Conservation (phyloP, 768 basidiomycete species). For the Calvatia gigantea region DNA sequence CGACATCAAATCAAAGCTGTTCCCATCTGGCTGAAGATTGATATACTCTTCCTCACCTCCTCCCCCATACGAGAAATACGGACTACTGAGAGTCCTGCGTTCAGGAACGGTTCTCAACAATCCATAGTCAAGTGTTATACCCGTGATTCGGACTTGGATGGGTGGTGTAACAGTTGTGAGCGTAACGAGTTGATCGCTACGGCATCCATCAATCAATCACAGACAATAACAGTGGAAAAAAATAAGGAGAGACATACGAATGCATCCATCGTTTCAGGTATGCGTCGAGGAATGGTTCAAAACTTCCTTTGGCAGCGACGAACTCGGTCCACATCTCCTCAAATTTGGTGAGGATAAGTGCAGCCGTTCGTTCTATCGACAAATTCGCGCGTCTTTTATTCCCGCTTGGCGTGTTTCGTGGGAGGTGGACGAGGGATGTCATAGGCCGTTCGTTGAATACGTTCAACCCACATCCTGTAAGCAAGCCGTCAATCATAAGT, state of each 20-base stretch:
- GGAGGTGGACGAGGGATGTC: constrained; percentile 75
- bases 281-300: constrained; percentile 74
- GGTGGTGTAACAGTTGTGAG: constrained; percentile 75
- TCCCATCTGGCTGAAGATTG: constrained; percentile 95
- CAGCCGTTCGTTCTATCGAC: constrained; percentile 71
- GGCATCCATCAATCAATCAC: neutral
- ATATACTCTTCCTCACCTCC: constrained; percentile 49
- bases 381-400: constrained; percentile 27
- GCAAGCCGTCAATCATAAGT: constrained; percentile 4
- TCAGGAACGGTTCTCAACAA: constrained; percentile 79
- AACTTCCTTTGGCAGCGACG: constrained; percentile 60
- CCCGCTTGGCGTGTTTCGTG: constrained; percentile 28
- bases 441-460: constrained; percentile 80
- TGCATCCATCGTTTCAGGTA: constrained; percentile 90
- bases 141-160: constrained; percentile 67
- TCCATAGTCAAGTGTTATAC: constrained; percentile 87
- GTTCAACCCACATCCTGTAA: constrained; percentile 84
- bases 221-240: neutral
- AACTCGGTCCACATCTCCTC: constrained; percentile 78
- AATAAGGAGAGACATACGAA: constrained; percentile 55
- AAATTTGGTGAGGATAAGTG: constrained; percentile 72
- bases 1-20: constrained; percentile 93
- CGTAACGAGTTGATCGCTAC: constrained; percentile 81
- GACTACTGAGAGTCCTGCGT: constrained; percentile 25
- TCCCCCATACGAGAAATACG: constrained; percentile 11